phyloP scores from a whole-genome alignment of 1,139 yeast genomes.

The Komagataea norvegica region DNA sequence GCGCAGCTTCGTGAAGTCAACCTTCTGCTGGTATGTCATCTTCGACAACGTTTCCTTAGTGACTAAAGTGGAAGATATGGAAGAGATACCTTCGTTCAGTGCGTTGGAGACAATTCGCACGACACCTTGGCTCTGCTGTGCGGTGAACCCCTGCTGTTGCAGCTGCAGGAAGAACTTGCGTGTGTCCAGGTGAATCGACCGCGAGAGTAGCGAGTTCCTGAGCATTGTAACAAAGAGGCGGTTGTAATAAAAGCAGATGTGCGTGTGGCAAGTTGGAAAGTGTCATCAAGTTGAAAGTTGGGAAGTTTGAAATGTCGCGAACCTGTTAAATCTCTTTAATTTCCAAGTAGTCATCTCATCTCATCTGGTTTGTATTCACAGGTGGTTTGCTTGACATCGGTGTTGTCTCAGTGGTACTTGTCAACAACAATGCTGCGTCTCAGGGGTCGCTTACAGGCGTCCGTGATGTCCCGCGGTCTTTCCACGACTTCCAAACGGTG shows the following conservation, averaged over 20 bases:
- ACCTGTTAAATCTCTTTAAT: too few relatives aligned
- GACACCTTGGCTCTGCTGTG: constrained; percentile 76
- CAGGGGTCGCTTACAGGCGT: too few relatives aligned
- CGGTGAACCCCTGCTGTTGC: constrained; percentile 65
- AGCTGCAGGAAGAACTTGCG: constrained; percentile 67
- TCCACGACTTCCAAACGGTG: background rate
- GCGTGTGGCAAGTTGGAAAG: too few relatives aligned
- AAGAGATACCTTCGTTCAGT: constrained; percentile 73
- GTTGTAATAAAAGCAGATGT: too few relatives aligned
- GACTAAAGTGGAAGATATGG: constrained; percentile 72
- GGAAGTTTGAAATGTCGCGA: too few relatives aligned
- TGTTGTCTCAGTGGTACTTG: background rate
- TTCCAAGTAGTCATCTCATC: too few relatives aligned
- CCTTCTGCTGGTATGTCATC: constrained; percentile 90
- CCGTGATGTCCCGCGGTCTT: background rate
- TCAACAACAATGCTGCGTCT: background rate
- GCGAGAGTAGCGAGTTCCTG: background rate
- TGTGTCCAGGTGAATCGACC: constrained; percentile 53
- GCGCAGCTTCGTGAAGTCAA: constrained; percentile 89
- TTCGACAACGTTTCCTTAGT: constrained; percentile 77
- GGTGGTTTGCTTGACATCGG: background rate
- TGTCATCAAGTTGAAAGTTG: too few relatives aligned
- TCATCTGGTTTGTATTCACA: background rate
- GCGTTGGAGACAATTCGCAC: constrained; percentile 72
- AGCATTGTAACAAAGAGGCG: background rate